Evolutionary conservation across 768 basidiomycete species (phyloP).

Genomic region (Rhizopogon vinicolor): DNA sequence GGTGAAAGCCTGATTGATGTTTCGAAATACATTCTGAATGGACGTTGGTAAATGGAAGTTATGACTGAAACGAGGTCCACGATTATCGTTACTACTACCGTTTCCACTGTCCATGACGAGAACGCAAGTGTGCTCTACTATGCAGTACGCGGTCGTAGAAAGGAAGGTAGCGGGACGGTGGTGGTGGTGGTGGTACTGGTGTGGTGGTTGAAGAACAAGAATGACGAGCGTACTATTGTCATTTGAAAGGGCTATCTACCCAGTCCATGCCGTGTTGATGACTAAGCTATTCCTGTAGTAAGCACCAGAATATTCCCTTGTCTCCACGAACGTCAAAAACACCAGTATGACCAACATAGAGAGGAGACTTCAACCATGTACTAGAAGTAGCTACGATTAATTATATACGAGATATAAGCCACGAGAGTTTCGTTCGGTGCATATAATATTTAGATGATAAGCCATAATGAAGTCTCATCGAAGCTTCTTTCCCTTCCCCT

Average conservation of each 20-base stretch:
- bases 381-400: not conserved
- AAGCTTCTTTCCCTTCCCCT: slow-evolving; percentile 25
- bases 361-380: not conserved
- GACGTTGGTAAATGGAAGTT: slow-evolving; percentile 21
- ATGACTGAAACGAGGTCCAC: slow-evolving; percentile 10
- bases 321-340: not conserved
- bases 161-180: slow-evolving; percentile 8
- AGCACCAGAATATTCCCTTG: slow-evolving; percentile 28
- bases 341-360: not conserved
- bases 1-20: slow-evolving; percentile 27
- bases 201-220: slow-evolving; percentile 18
- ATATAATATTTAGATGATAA: not conserved
- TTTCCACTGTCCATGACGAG: slow-evolving; percentile 7
- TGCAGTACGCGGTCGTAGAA: not conserved
- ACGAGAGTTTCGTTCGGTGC: too few species aligned
- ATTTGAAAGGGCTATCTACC: slow-evolving; percentile 1
- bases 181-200: not conserved
- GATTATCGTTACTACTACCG: slow-evolving; percentile 4
- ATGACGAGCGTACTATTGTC: slow-evolving; percentile 1
- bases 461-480: slow-evolving; percentile 11
- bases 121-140: not conserved
- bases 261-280: slow-evolving; percentile 8
- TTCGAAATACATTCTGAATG: slow-evolving; percentile 25
- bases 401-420: too few species aligned
- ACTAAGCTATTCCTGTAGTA: slow-evolving; percentile 15